Base-by-base conservation (phyloP, 2,329 filamentous ascomycete genomes). In the Colletotrichum scovillei region DNA sequence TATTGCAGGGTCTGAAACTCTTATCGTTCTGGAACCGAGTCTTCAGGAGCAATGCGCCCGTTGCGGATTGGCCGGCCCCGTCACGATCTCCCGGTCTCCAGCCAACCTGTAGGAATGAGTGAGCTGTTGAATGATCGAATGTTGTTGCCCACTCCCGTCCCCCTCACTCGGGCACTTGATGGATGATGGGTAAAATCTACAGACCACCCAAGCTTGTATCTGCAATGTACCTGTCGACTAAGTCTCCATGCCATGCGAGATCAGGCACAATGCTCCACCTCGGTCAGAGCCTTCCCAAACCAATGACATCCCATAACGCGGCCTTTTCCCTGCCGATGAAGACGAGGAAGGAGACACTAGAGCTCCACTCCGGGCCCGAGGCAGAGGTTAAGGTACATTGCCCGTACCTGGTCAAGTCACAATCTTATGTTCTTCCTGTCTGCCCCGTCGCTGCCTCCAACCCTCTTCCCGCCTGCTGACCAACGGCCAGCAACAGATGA, bases 191-290 rank as follows among this genome's bases (percentile, higher is more conserved):
- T 42, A 22, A 49, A 22, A 19, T 22, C 42, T 49, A 19, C 42
- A 49, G 42, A 49, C 42, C 14, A 42, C 38, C 16, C 8, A 49
- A 24, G 6, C 55, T 52, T n/a, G 67, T 49, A 38, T 55, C 22
- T 5, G 24, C 22, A 3, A 52, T 16, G 46, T 59, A 66, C 56
- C 35, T 30, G 22, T 52, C 63, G 22, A 42, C 49, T n/a, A 59
- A 30, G n/a, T 46, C 16, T 42, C 56, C 22, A 38, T 67, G 30
- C 55, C 60, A 73, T 73, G 70, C 70, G 69, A 73, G 70, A 73
- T 73, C 66, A 73, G 55, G 70, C 70, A 73, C 66, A 19, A 38
- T 69, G 28, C 66, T 73, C 70, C 70, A 73, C 70, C 59, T 73
- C 70, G 70, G 70, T 73, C 53, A 73, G 49, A 52, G 66, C 46